phyloP scores from a whole-genome alignment of 2,329 filamentous ascomycete species.

The Nigrospora sphaerica region DNA sequence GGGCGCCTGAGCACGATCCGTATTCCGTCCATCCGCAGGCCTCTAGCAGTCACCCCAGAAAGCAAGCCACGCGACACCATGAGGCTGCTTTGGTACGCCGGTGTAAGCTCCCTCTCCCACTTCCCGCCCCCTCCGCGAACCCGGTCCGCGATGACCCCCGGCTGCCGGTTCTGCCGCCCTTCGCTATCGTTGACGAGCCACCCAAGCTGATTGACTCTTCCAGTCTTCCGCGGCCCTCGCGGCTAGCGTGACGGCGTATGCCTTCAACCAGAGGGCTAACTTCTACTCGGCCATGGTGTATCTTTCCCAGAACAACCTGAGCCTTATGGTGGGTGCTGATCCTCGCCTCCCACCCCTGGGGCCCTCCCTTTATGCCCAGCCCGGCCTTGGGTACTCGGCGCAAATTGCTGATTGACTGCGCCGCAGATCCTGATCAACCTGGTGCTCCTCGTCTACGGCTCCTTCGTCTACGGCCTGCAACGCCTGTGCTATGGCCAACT shows the following conservation, averaged over 20 bases:
- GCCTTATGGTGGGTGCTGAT: slow-evolving; percentile 64
- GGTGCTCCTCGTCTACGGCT: slow-evolving; percentile 71
- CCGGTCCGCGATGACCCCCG: no score
- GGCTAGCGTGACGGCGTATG: slow-evolving; percentile 75
- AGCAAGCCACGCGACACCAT: slow-evolving; percentile 28
- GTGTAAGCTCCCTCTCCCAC: slow-evolving; percentile 35
- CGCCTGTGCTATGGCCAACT: slow-evolving; percentile 84
- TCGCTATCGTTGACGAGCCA: not conserved
- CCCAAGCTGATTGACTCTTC: slow-evolving; percentile 7
- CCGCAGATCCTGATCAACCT: slow-evolving; percentile 82
- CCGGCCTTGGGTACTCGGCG: no score
- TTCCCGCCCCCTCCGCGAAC: no score
- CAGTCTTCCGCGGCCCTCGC: slow-evolving; percentile 80
- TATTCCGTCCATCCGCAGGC: no score
- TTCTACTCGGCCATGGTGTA: slow-evolving; percentile 99
- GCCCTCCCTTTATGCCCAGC: not conserved
- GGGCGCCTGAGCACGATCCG: no score
- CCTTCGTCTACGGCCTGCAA: slow-evolving; percentile 80
- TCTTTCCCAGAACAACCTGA: slow-evolving; percentile 91
- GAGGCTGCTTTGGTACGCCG: slow-evolving; percentile 54
- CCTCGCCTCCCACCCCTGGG: not conserved
- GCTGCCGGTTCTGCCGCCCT: no score
- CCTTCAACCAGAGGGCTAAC: slow-evolving; percentile 90
- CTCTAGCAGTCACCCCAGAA: no score
- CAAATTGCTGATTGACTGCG: not conserved